A percentile compares a stretch with the other conserved stretches of the same genome.
Conservation (phyloP, 2,329 filamentous ascomycete species). For the Sporothrix protearum region DNA sequence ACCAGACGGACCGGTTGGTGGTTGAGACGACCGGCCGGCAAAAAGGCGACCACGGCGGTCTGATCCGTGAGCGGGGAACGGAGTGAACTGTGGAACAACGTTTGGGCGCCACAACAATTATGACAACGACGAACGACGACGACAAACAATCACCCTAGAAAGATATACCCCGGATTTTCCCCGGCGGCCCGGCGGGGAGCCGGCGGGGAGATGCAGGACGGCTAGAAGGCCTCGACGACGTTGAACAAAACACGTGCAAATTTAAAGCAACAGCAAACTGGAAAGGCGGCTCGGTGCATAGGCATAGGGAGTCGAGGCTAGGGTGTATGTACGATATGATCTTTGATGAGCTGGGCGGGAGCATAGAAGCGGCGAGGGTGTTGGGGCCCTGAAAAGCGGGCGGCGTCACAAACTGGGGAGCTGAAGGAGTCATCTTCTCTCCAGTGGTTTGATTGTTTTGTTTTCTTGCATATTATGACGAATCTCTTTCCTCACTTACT, state of each 20-base stretch:
- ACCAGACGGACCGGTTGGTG: conserved; percentile 84
- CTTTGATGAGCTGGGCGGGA: neutral
- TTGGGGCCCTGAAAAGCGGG: neutral
- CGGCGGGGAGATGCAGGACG: neutral
- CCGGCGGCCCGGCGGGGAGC: neutral
- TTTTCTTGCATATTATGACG: conserved; percentile 8
- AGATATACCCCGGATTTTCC: neutral
- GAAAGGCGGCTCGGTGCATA: neutral
- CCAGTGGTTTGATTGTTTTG: neutral
- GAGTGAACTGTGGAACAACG: neutral
- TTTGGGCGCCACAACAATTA: too few species aligned
- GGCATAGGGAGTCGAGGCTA: neutral
- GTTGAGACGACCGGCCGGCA: conserved; percentile 56
- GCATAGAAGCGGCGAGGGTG: neutral
- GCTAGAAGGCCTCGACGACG: neutral
- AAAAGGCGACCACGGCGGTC: conserved; percentile 9
- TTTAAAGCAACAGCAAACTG: neutral
- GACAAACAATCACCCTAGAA: neutral
- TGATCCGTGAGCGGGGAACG: conserved; percentile 18
- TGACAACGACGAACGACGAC: conserved; percentile 3
- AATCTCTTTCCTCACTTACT: conserved; percentile 7
- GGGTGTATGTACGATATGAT: conserved; percentile 11
- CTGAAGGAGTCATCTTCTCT: neutral
- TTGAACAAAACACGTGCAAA: neutral
- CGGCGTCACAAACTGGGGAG: neutral